Base-by-base conservation (phyloP, 2,329 filamentous ascomycete genomes). In the Alternaria angustiovoidea region DNA sequence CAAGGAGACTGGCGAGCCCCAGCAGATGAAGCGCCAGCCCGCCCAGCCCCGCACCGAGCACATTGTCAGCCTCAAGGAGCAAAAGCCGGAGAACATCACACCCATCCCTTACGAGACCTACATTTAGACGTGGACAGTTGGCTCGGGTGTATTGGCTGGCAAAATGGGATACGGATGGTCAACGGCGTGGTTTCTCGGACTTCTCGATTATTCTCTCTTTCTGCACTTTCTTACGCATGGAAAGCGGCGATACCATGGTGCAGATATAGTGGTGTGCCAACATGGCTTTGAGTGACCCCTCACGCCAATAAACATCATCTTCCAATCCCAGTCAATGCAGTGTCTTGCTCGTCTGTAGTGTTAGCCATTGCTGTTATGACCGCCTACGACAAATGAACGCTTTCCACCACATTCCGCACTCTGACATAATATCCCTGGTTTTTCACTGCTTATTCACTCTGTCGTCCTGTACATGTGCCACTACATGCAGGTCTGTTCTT, bases 101-200 rank as follows among this genome's bases (percentile, higher is more conserved):
- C 93, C 94, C 75, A 88, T 98, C 76, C 85, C 95, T 79, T 99
- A 98, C 89, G 95, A 98, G 88, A 99, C 95, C 78, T 94, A 92
- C 80, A 98, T 99, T 84, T 99, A 95, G 89, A 79, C 71, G 70
- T 71, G 68, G 67, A 67, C 52, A 53, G 62, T 68, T 51, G 66
- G 69, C 62, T 59, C 61, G 69, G 69, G 66, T 66, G 69, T 57
- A 63, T 56, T 63, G 57, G 57, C 46, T 59, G 68, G 68, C 73
- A 75, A 76, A 75, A 77, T 73, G 75, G 75, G 73, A 73, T 67
- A 74, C 66, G 72, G 75, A 76, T 75, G 71, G 72, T 75, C 69
- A 72, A 75, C 69, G 75, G 75, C 75, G 75, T 77, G 75, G 72
- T 73, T 78, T 76, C 74, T 75, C 70, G 74, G 74, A 75, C 73